A percentile compares a stretch with the other conserved stretches of the same genome.
Evolutionary conservation across 345 rosid species (phyloP).

Genomic region (Melaleuca quinquenervia): DNA sequence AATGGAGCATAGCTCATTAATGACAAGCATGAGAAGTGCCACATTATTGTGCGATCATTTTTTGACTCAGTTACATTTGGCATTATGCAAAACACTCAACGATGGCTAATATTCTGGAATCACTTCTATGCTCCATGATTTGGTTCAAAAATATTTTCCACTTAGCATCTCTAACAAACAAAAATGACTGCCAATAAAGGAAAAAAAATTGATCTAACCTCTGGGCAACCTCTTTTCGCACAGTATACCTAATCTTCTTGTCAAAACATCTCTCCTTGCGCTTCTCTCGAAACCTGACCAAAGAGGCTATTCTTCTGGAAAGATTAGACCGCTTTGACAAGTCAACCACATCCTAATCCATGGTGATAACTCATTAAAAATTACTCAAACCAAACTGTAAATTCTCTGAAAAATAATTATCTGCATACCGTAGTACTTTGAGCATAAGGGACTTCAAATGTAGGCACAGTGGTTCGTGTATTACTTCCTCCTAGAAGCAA

Average conservation of each 20-base stretch:
- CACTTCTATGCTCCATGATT: background rate
- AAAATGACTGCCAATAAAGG: background rate
- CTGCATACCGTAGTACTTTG: slow-evolving; percentile 19
- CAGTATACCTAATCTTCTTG: slow-evolving; percentile 64
- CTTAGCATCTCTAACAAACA: background rate
- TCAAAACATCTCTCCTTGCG: slow-evolving; percentile 76
- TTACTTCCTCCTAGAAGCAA: slow-evolving; percentile 56
- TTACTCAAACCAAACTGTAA: background rate
- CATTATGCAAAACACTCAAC: background rate
- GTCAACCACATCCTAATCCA: slow-evolving; percentile 30
- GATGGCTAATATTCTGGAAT: background rate
- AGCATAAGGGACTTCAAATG: slow-evolving; percentile 34
- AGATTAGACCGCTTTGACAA: slow-evolving; percentile 41
- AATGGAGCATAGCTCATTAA: background rate
- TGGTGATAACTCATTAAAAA: background rate
- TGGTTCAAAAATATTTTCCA: background rate
- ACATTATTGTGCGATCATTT: background rate
- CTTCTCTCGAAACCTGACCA: slow-evolving; percentile 67
- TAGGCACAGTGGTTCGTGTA: slow-evolving; percentile 41
- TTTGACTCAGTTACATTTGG: background rate
- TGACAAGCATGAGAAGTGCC: background rate
- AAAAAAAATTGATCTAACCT: slow-evolving; percentile 21
- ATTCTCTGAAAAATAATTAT: background rate
- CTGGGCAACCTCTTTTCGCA: slow-evolving; percentile 71
- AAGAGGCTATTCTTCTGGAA: slow-evolving; percentile 61